Conservation (phyloP, 495 filamentous ascomycete genomes). For the Pyronema domesticum region DNA sequence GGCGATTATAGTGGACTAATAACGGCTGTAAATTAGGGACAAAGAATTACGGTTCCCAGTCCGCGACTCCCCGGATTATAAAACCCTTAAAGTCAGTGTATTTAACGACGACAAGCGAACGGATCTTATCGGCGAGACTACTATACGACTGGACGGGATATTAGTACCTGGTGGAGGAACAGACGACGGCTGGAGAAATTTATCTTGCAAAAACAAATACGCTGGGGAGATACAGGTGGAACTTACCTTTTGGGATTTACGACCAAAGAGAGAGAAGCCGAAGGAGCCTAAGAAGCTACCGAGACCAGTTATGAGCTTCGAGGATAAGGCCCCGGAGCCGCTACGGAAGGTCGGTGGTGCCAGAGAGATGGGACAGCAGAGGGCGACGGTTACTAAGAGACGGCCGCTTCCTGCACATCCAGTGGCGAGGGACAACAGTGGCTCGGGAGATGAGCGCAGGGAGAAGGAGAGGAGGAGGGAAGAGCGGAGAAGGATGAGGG, state of each 20-base stretch:
- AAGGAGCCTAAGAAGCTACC: slow-evolving; percentile 7
- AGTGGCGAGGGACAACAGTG: slow-evolving; percentile 8
- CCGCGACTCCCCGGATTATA: slow-evolving; percentile 91
- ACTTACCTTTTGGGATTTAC: slow-evolving; percentile 85
- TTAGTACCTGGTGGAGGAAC: slow-evolving; percentile 76
- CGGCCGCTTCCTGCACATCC: slow-evolving; percentile 19
- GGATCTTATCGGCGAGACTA: slow-evolving; percentile 84
- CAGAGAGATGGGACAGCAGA: slow-evolving; percentile 20
- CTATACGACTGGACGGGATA: slow-evolving; percentile 65
- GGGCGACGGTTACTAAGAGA: slow-evolving; percentile 8
- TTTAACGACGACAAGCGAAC: slow-evolving; percentile 98
- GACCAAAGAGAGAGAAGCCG: slow-evolving; percentile 48
- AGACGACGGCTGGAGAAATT: slow-evolving; percentile 74
- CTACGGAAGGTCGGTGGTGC: slow-evolving; percentile 18
- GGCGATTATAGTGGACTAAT: too few species aligned
- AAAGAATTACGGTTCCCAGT: slow-evolving; percentile 92
- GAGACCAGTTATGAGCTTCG: neutral
- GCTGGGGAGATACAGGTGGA: slow-evolving; percentile 89
- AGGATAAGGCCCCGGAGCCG: slow-evolving; percentile 14
- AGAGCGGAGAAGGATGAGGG: slow-evolving; percentile 11
- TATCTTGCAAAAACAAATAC: slow-evolving; percentile 80
- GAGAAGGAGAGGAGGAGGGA: neutral
- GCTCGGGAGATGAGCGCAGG: neutral
- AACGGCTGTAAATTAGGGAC: slow-evolving; percentile 43
- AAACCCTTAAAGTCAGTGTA: slow-evolving; percentile 78